Conservation (phyloP, 352 stramenopile species). For the Phytophthora quininea region DNA sequence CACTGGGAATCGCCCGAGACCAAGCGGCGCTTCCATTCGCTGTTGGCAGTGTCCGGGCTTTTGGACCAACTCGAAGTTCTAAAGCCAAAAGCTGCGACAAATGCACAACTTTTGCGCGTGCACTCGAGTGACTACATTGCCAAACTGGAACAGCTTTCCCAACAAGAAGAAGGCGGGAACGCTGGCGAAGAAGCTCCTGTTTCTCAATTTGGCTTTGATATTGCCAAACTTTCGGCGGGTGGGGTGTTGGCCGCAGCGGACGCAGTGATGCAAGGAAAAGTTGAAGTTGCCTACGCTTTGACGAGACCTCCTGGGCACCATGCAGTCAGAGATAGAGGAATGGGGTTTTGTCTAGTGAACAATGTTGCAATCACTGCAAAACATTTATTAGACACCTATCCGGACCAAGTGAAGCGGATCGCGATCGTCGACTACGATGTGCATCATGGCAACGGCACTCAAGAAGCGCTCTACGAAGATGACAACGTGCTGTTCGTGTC, state of each 20-base stretch:
- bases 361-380: conserved; percentile 70
- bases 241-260: conserved; percentile 66
- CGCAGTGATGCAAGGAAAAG: conserved; percentile 50
- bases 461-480: conserved; percentile 91
- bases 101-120: conserved; percentile 54
- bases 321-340: conserved; percentile 51
- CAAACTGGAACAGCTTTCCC: conserved; percentile 57
- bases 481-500: conserved; percentile 77
- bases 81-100: conserved; percentile 42
- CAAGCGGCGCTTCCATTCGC: conserved; percentile 80
- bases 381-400: conserved; percentile 61
- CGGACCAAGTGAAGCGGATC: conserved; percentile 78
- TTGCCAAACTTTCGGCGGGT: conserved; percentile 72
- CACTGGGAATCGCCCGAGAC: conserved; percentile 86
- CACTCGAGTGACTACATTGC: conserved; percentile 66
- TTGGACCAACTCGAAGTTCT: conserved; percentile 51
- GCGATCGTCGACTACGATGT: conserved; percentile 97
- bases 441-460: conserved; percentile 96
- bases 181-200: conserved; percentile 76
- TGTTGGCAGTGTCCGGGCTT: conserved; percentile 77
- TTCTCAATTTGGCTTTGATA: conserved; percentile 74
- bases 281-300: conserved; percentile 63
- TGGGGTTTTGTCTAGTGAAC: conserved; percentile 81
- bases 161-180: conserved; percentile 63
- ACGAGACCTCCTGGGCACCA: conserved; percentile 82